Percentiles rank a stretch among this genome's conserved stretches.
Conservation (phyloP, 2,329 filamentous ascomycete genomes). For the Hypoxylon sp. region DNA sequence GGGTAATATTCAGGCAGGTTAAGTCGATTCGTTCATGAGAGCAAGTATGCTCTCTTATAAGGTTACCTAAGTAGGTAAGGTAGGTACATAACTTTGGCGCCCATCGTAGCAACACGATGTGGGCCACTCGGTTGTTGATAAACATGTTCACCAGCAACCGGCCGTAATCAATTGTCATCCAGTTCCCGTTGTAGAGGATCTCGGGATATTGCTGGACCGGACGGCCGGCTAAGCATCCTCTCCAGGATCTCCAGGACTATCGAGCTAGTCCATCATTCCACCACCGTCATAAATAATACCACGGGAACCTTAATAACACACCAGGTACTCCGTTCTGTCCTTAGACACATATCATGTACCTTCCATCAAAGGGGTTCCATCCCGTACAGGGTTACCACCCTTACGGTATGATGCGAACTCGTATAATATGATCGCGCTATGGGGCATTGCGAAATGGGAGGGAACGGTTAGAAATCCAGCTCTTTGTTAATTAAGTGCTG, state of each 20-base stretch:
- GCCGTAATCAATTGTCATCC: background rate
- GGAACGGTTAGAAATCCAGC: background rate
- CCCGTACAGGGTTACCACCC: background rate
- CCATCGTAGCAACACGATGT: background rate
- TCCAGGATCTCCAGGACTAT: background rate
- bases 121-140: background rate
- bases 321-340: background rate
- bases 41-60: background rate
- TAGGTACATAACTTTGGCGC: slow-evolving; percentile 3
- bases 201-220: background rate
- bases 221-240: background rate
- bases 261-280: background rate
- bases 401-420: background rate
- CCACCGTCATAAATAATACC: background rate
- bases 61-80: background rate
- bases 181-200: background rate
- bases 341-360: background rate
- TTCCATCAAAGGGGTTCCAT: background rate
- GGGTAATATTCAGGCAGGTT: background rate
- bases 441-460: background rate
- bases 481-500: background rate
- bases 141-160: background rate
- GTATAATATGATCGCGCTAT: background rate
- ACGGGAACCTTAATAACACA: background rate
- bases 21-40: background rate